Evolutionary conservation across 352 stramenopile species (phyloP).

Genomic region (Vaucheria bursata): DNA sequence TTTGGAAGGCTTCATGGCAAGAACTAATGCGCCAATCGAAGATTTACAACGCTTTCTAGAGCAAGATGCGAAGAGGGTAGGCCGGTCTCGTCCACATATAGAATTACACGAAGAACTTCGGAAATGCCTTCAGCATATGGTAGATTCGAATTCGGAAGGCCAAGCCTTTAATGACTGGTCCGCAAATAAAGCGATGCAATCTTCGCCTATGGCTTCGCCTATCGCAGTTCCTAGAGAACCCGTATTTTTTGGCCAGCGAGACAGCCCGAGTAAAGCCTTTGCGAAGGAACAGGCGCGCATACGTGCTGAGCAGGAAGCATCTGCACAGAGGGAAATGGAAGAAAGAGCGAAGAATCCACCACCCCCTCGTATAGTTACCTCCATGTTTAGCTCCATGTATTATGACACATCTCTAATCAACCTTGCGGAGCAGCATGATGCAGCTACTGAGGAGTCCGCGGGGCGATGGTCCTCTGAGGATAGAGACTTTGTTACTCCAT

Average conservation of each 20-base stretch:
- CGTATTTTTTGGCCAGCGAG: too few relatives aligned
- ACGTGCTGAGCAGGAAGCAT: too few relatives aligned
- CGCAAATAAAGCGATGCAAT: too few relatives aligned
- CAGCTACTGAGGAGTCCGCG: not conserved
- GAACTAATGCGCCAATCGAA: not conserved
- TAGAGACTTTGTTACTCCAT: conserved; percentile 2
- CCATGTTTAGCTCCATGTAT: not conserved
- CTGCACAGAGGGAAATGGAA: too few relatives aligned
- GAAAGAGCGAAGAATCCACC: too few relatives aligned
- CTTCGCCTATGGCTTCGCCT: too few relatives aligned
- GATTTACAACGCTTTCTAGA: not conserved
- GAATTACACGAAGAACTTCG: not conserved
- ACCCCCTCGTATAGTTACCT: too few relatives aligned
- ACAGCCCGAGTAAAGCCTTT: not conserved
- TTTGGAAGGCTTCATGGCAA: not conserved
- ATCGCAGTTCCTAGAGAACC: too few relatives aligned
- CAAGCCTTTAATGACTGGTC: too few relatives aligned
- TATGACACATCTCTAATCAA: not conserved
- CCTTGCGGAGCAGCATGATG: not conserved
- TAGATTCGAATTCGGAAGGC: not conserved
- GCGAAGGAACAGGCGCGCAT: not conserved
- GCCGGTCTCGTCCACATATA: not conserved
- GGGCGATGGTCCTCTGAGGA: conserved; percentile 1
- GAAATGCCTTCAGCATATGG: not conserved
- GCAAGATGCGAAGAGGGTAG: not conserved